Base-by-base conservation (phyloP, 129 eudicot species). In the Tagetes patula region DNA sequence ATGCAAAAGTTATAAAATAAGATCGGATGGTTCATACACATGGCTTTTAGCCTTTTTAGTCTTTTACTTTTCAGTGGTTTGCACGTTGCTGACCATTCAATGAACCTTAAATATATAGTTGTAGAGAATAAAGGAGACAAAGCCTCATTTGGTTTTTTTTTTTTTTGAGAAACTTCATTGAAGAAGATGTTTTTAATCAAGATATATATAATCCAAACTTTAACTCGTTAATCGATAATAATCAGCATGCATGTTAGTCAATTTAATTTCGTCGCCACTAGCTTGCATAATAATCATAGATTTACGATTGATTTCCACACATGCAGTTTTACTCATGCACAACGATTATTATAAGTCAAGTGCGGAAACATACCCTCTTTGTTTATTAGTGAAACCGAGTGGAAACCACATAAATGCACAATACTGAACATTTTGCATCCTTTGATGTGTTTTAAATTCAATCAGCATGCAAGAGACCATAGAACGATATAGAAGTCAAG, bases 391-490 rank as follows among this genome's bases (percentile, higher is more conserved):
- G 27, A 20, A 20, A 20, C 27, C 27, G 27, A 20, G 27, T 20
- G 27, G 27, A 20, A 20, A 20, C 27, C 27, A 20, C 27, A 20
- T 20, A 20, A 20, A 20, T 20, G 27, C 5, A 1, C 11, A 53
- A 53, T 8, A 53, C 37, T 56, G 63, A 56, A 3, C 63, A 56
- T 33, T 31, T 58, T 27, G 2, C 9, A 58, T 58, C 40, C 13
- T 31, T 58, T 31, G 3, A 32, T 37, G 49, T 68, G 59, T n/a
- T 62, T 34, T 67, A 58, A 10, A 84, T 58, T 67, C 68, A 48
- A 45, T 75, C 89, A 94, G 96, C 90, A 86, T 90, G 89, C 91
- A 84, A 76, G 96, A 85, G 71, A 94, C 89, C 0, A 90, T 94
- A 0, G 86, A 87, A 69, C 88, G 98, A 13, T 90, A 94, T 40